These are phyloP conservation scores for Schizophyllum commune DNA, from an alignment of 1,284 basidiomycete species.

Conservation along the genomic window DNA sequence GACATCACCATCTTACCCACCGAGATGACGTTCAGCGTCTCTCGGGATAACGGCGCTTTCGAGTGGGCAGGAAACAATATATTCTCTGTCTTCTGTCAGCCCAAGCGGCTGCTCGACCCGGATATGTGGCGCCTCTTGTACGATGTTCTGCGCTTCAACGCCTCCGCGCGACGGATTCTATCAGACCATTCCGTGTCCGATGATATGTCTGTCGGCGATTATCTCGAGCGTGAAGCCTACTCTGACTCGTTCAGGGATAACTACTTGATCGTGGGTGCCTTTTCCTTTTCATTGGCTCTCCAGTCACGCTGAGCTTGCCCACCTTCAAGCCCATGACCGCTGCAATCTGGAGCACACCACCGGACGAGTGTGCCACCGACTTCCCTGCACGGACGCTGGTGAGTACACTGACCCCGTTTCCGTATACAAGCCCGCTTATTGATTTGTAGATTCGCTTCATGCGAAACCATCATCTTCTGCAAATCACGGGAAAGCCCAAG, in stretches of 20 bases:
- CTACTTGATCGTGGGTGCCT: constrained; percentile 78
- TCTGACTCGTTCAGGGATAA: constrained; percentile 66
- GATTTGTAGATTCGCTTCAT: constrained; percentile 53
- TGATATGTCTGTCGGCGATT: constrained; percentile 56
- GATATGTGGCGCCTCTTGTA: constrained; percentile 72
- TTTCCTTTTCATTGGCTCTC: too few species aligned
- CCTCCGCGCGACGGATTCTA: constrained; percentile 45
- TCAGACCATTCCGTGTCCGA: constrained; percentile 23
- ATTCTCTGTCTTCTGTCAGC: constrained; percentile 60
- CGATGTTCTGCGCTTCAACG: constrained; percentile 75
- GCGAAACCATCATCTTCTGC: constrained; percentile 76
- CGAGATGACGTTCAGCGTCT: constrained; percentile 77
- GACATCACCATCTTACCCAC: constrained; percentile 50
- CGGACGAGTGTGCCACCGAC: constrained; percentile 61
- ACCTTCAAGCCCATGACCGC: constrained; percentile 66
- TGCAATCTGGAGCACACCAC: constrained; percentile 77
- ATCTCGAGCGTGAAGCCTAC: constrained; percentile 62
- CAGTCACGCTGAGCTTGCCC: constrained; percentile 1
- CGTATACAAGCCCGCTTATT: background rate
- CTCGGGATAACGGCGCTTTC: constrained; percentile 57
- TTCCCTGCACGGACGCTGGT: constrained; percentile 72
- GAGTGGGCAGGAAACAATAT: constrained; percentile 72
- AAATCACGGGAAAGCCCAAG: constrained; percentile 65
- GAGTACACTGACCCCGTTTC: constrained; percentile 4
- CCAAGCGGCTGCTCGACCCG: constrained; percentile 52